A percentile compares a stretch with the other conserved stretches of the same genome.
Conservation (phyloP, 495 filamentous ascomycete genomes). For the Lasiosphaeris hirsuta region DNA sequence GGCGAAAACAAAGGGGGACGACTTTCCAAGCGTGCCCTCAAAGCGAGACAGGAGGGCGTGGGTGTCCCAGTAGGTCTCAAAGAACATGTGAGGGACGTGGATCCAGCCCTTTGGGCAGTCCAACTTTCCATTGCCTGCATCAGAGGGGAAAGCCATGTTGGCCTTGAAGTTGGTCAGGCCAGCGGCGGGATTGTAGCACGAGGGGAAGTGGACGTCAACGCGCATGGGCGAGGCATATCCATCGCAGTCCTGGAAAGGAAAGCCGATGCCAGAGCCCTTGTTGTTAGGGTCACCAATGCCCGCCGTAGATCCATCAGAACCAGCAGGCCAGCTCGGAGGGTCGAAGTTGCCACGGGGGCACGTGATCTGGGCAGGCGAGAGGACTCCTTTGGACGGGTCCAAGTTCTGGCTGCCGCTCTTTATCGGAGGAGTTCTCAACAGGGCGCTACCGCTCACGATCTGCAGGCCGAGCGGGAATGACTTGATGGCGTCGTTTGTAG, state of each 20-base stretch:
- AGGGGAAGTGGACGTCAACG: constrained; percentile 50
- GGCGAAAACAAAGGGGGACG: constrained; percentile 62
- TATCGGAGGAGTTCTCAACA: constrained; percentile 39
- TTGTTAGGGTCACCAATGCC: constrained; percentile 51
- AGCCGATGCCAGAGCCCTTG: constrained; percentile 45
- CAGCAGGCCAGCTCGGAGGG: constrained; percentile 49
- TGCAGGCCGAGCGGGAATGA: constrained; percentile 68
- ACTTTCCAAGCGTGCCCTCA: constrained; percentile 51
- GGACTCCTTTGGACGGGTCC: constrained; percentile 39
- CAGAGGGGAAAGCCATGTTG: constrained; percentile 52
- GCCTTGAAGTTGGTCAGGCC: constrained; percentile 49
- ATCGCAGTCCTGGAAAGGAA: constrained; percentile 50
- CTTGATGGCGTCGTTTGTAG: constrained; percentile 55
- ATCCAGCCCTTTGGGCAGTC: constrained; percentile 62
- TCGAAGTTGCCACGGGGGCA: constrained; percentile 45
- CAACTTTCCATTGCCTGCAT: constrained; percentile 48
- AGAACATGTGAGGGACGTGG: constrained; percentile 59
- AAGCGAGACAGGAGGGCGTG: constrained; percentile 50
- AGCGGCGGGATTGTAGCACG: constrained; percentile 57
- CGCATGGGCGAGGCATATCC: constrained; percentile 56
- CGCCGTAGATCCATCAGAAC: constrained; percentile 43
- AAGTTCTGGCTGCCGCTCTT: constrained; percentile 33
- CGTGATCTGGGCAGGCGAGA: constrained; percentile 45
- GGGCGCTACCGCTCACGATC: constrained; percentile 66
- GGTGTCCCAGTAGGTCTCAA: constrained; percentile 65